Conservation (phyloP, 2,329 filamentous ascomycete genomes). For the Claviceps paspali region DNA sequence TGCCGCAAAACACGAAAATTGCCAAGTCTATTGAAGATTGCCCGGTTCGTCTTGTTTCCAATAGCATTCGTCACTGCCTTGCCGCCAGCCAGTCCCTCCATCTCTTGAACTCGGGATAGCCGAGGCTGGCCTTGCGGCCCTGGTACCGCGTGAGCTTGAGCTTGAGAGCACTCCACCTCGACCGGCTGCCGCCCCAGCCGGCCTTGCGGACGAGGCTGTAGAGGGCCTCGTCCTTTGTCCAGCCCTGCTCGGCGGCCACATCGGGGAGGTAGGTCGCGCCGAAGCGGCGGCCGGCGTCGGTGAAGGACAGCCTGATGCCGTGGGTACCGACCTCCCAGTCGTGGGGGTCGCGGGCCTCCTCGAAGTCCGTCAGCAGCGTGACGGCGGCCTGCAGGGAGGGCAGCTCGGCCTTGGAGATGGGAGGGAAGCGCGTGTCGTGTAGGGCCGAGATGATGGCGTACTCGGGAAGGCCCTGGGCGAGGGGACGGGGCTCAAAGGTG, state of each 20-base stretch:
- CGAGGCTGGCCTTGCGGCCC: constrained; percentile 59
- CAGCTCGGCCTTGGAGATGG: constrained; percentile 38
- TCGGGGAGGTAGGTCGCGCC: constrained; percentile 87
- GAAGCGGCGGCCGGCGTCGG: constrained; percentile 55
- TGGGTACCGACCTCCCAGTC: constrained; percentile 83
- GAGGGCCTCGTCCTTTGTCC: constrained; percentile 85
- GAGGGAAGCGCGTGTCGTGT: constrained; percentile 46
- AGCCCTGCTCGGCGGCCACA: constrained; percentile 82
- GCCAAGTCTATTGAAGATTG: too few relatives aligned
- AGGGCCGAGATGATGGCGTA: constrained; percentile 72
- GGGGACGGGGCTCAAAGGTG: constrained; percentile 68
- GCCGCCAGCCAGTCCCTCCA: constrained; percentile 56
- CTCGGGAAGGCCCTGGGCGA: constrained; percentile 56
- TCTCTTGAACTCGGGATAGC: constrained; percentile 58
- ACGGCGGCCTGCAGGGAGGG: constrained; percentile 48
- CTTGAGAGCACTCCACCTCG: constrained; percentile 65
- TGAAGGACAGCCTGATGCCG: constrained; percentile 75
- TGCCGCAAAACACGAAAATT: too few relatives aligned
- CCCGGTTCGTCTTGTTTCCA: too few relatives aligned
- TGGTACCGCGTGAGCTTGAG: constrained; percentile 74
- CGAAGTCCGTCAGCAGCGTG: constrained; percentile 76
- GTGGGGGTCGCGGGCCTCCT: constrained; percentile 54
- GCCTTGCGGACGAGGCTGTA: constrained; percentile 88
- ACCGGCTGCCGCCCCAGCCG: constrained; percentile 72
- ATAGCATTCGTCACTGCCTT: constrained; percentile 15